These are phyloP conservation scores for Ophiorrhiza pumila DNA, from an alignment of 257 asterid genomes.

Conservation along the genomic window DNA sequence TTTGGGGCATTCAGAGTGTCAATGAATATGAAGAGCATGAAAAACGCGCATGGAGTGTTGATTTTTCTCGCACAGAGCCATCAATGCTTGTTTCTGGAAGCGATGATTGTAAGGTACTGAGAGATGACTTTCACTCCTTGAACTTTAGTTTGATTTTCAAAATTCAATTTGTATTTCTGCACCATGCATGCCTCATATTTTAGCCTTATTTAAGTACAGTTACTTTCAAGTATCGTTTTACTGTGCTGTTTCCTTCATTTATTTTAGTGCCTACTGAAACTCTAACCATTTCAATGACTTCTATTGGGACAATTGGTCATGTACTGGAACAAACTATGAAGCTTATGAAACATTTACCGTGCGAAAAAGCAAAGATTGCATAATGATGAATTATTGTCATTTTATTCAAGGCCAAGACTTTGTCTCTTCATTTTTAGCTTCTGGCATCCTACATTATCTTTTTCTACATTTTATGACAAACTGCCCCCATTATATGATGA, in stretches of 20 bases:
- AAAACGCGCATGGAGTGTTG: constrained; percentile 54
- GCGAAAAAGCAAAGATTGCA: no score
- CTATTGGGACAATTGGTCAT: neutral
- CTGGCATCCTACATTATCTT: neutral
- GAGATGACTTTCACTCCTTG: neutral
- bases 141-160: neutral
- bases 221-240: no score
- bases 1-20: constrained; percentile 33
- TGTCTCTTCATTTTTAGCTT: neutral
- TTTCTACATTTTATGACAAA: neutral
- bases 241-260: neutral
- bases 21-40: constrained; percentile 54
- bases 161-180: neutral
- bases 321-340: neutral
- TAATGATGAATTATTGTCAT: no score
- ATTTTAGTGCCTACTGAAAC: neutral
- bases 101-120: constrained; percentile 48
- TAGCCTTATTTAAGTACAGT: no score
- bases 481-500: neutral
- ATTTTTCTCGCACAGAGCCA: constrained; percentile 44
- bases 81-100: constrained; percentile 53
- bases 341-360: no score
- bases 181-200: no score
- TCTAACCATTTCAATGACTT: neutral
- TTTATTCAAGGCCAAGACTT: neutral